Evolutionary conservation across 306 rosid genomes (phyloP), one percentile per base, ranked within the genome.

Genomic region (Begonia peltatifolia): DNA sequence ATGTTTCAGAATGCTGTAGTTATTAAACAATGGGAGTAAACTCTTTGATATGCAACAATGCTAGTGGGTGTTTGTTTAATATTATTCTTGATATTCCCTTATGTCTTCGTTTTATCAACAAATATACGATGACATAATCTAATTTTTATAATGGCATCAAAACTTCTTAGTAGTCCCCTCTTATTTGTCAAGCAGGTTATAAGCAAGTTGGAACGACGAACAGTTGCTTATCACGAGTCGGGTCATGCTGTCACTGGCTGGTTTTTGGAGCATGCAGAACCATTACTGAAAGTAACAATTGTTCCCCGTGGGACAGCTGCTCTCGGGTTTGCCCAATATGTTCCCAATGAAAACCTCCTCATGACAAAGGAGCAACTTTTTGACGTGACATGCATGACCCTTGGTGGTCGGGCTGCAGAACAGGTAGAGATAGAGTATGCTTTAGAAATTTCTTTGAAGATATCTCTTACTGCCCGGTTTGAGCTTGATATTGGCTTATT

Each of bases 361-460:
- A 75, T 75, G 93, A 84, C 97, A 36, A 82, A 88, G 79, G 93
- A 84, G 64, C 97, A 88, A 68, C 95, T 88, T 58, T 82, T 88
- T 15, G 97, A 88, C 63, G 64, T 79, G 84, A 84, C 95, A 42
- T 88, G 97, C 68, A 76, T 84, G 95, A 71, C 97, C 58, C 95
- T 84, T 53, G 97, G 97, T 54, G 97, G 97, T 55, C 83, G 97
- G 52, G 97, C 96, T 49, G 76, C 97, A n/a, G 97, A 88, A 71
- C 82, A 88, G 95, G 97, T 88, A 62, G 47, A 38, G 47, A 56
- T 56, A 5, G 38, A 30, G 38, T 30, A 30, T 30, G 38, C 9
- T 30, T 6, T 30, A 30, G 38, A 30, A 30, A 30, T 30, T 30
- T 30, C 38, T 30, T 30, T 6, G 38, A 30, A 30, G 8, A 30